These are phyloP conservation scores for Zygotorulaspora mrakii DNA, from an alignment of 1,139 yeast species.

Conservation along the genomic window DNA sequence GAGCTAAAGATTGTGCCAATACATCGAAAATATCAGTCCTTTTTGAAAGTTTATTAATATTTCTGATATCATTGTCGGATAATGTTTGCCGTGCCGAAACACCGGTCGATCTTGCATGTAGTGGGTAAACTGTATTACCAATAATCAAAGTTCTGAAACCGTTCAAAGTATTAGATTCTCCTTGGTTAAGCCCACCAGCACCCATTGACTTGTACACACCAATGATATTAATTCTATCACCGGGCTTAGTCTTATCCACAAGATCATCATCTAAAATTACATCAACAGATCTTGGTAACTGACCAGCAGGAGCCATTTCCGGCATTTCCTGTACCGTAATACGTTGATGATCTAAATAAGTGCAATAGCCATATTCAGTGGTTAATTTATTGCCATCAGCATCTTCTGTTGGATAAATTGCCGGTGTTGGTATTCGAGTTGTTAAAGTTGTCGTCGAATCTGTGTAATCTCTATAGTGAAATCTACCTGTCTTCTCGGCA, in stretches of 20 bases:
- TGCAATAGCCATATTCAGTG: slow-evolving; percentile 91
- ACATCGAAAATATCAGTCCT: slow-evolving; percentile 70
- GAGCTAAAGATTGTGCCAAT: slow-evolving; percentile 84
- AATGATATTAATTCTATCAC: slow-evolving; percentile 90
- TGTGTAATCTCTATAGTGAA: slow-evolving; percentile 86
- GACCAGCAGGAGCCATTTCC: slow-evolving; percentile 97
- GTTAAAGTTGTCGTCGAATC: slow-evolving; percentile 92
- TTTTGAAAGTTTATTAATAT: slow-evolving; percentile 74
- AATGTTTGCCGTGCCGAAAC: slow-evolving; percentile 72
- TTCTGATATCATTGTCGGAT: slow-evolving; percentile 80
- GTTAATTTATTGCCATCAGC: slow-evolving; percentile 80
- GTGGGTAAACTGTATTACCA: slow-evolving; percentile 84
- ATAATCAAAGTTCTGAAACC: slow-evolving; percentile 76
- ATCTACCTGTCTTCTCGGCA: slow-evolving; percentile 77
- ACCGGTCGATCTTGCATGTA: slow-evolving; percentile 85
- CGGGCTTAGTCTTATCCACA: slow-evolving; percentile 90
- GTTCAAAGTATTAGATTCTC: slow-evolving; percentile 49
- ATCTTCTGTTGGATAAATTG: slow-evolving; percentile 92
- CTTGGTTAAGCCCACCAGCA: slow-evolving; percentile 49
- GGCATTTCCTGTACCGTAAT: slow-evolving; percentile 97
- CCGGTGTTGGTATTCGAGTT: slow-evolving; percentile 61
- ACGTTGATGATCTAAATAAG: slow-evolving; percentile 91
- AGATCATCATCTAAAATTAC: slow-evolving; percentile 89
- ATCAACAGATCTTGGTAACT: slow-evolving; percentile 88
- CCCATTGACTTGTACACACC: slow-evolving; percentile 95